Evolutionary conservation across 805 yeast genomes (phyloP).

Genomic region (Kregervanrija delftensis): DNA sequence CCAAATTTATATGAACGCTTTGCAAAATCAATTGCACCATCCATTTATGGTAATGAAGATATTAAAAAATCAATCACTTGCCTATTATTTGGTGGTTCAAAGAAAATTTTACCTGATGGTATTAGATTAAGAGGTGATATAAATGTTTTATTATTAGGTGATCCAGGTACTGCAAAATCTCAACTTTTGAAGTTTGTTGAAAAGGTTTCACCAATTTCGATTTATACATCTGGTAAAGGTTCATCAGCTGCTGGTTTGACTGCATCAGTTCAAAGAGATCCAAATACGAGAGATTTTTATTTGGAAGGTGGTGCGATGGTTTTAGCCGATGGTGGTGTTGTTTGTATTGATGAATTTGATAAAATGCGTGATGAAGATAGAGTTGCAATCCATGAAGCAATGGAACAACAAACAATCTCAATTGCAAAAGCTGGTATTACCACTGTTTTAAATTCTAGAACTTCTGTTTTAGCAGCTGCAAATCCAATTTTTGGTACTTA

Average conservation of each 20-base stretch:
- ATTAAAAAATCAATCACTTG: conserved; percentile 93
- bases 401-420: conserved; percentile 99
- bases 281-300: conserved; percentile 81
- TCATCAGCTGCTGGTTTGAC: conserved; percentile 99
- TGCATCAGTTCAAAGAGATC: conserved; percentile 93
- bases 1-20: conserved; percentile 85
- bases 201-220: conserved; percentile 88
- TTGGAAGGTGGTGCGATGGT: conserved; percentile 99
- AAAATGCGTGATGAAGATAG: conserved; percentile 99
- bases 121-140: conserved; percentile 96
- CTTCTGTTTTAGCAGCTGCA: conserved; percentile 96
- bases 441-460: conserved; percentile 91
- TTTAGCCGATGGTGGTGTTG: conserved; percentile 98
- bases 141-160: conserved; percentile 88
- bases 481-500: conserved; percentile 96
- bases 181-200: conserved; percentile 93
- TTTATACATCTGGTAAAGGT: conserved; percentile 97
- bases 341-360: conserved; percentile 98
- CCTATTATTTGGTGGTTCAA: conserved; percentile 88
- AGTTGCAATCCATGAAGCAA: conserved; percentile 98
- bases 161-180: conserved; percentile 98
- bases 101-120: conserved; percentile 88
- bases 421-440: conserved; percentile 99
- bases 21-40: conserved; percentile 88
- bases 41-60: conserved; percentile 89